Evolutionary conservation across 2,329 filamentous ascomycete genomes (phyloP).

Genomic region (Chrysoporthe puriensis): DNA sequence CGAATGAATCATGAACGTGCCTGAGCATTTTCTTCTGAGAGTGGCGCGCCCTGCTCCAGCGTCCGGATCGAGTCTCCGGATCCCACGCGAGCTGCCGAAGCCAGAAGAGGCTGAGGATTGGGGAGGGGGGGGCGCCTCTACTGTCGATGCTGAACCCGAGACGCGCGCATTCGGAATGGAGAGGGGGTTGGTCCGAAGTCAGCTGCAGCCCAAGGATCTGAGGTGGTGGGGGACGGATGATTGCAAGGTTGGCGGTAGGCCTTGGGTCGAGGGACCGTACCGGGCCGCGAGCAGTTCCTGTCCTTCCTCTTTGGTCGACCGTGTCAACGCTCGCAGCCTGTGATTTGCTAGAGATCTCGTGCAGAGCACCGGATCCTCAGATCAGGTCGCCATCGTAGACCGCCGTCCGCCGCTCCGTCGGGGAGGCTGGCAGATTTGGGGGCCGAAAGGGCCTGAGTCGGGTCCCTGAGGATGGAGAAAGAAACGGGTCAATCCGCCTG

Average conservation of each 20-base stretch:
- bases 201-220: constrained; percentile 28
- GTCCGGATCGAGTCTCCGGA: not conserved
- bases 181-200: constrained; percentile 7
- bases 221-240: constrained; percentile 14
- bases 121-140: constrained; percentile 1
- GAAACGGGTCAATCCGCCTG: constrained; percentile 21
- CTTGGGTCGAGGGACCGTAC: constrained; percentile 11
- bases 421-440: not conserved
- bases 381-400: constrained; percentile 2
- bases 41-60: constrained; percentile 10
- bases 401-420: constrained; percentile 5
- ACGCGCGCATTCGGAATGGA: constrained; percentile 11
- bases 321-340: not conserved
- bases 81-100: not conserved
- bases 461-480: constrained; percentile 17
- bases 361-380: not conserved
- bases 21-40: constrained; percentile 17
- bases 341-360: constrained; percentile 18
- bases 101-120: not conserved
- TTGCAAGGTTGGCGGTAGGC: constrained; percentile 18
- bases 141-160: constrained; percentile 16
- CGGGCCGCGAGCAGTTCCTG: constrained; percentile 8
- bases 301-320: constrained; percentile 28
- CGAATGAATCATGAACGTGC: constrained; percentile 10
- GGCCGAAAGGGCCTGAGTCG: constrained; percentile 17